These are phyloP conservation scores for Orbilia ellipsospora DNA, from an alignment of 2,329 filamentous ascomycete species.

Conservation along the genomic window DNA sequence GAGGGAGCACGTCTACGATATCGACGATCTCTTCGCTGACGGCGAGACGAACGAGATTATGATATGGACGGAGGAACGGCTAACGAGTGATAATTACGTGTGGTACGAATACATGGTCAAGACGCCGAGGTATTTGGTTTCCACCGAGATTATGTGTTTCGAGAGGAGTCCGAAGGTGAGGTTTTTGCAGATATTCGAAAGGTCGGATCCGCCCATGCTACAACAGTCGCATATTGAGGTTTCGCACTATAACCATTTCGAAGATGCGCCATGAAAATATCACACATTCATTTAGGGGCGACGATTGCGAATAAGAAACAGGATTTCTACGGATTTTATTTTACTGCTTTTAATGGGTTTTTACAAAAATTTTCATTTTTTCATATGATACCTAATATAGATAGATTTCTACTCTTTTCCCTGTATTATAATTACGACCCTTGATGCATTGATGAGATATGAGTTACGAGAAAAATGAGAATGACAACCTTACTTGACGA, in stretches of 20 bases:
- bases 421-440: too few species aligned
- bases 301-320: too few species aligned
- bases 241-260: conserved; percentile 41
- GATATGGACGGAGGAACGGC: conserved; percentile 40
- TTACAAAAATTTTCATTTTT: too few species aligned
- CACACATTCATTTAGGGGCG: too few species aligned
- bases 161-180: conserved; percentile 42
- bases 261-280: conserved; percentile 1
- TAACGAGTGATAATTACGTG: conserved; percentile 39
- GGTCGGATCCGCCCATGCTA: conserved; percentile 44
- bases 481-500: too few species aligned
- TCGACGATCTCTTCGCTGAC: conserved; percentile 39
- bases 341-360: too few species aligned
- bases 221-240: conserved; percentile 49
- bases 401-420: too few species aligned
- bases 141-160: conserved; percentile 44
- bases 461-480: too few species aligned
- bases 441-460: too few species aligned
- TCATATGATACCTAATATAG: too few species aligned
- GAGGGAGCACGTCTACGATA: conserved; percentile 30
- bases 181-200: conserved; percentile 51
- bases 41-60: conserved; percentile 40
- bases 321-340: too few species aligned
- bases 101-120: conserved; percentile 49
- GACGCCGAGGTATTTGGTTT: conserved; percentile 24